These are phyloP conservation scores for Chalciporus sp. DNA, from an alignment of 1,284 basidiomycete species.

Conservation along the genomic window DNA sequence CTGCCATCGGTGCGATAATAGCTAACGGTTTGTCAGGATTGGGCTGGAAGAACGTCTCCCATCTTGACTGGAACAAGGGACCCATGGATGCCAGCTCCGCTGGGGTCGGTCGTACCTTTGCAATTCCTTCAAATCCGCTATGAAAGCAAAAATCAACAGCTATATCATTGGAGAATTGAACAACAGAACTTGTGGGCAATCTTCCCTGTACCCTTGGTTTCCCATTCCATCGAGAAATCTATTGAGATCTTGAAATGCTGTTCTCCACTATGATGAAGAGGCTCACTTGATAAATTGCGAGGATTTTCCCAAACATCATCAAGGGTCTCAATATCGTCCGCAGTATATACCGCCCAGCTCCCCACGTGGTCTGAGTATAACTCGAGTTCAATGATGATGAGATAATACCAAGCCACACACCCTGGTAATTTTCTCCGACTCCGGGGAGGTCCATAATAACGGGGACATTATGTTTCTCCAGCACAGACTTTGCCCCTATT, in stretches of 20 bases:
- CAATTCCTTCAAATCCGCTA: conserved; percentile 39
- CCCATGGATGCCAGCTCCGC: conserved; percentile 40
- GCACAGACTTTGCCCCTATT: conserved; percentile 44
- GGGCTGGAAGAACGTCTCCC: conserved; percentile 40
- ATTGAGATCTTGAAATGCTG: neutral
- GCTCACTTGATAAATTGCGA: conserved; percentile 34
- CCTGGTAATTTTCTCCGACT: conserved; percentile 54
- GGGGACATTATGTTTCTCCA: conserved; percentile 43
- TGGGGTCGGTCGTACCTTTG: conserved; percentile 42
- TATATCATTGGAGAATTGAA: neutral
- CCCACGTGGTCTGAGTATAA: conserved; percentile 45
- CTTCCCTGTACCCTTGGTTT: conserved; percentile 45
- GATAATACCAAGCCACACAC: rapidly evolving
- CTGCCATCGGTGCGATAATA: conserved; percentile 13
- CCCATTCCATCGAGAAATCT: conserved; percentile 48
- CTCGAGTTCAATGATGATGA: neutral
- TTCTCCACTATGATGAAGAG: neutral
- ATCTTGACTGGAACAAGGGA: conserved; percentile 39
- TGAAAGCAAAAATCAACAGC: neutral
- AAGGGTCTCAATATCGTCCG: conserved; percentile 44
- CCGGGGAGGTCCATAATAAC: conserved; percentile 52
- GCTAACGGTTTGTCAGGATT: conserved; percentile 26
- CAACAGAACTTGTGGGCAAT: conserved; percentile 51
- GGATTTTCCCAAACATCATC: conserved; percentile 43
- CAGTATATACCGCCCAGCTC: conserved; percentile 39